Conservation (phyloP, 1,284 basidiomycete genomes). For the Cutaneotrichosporon daszewskae region DNA sequence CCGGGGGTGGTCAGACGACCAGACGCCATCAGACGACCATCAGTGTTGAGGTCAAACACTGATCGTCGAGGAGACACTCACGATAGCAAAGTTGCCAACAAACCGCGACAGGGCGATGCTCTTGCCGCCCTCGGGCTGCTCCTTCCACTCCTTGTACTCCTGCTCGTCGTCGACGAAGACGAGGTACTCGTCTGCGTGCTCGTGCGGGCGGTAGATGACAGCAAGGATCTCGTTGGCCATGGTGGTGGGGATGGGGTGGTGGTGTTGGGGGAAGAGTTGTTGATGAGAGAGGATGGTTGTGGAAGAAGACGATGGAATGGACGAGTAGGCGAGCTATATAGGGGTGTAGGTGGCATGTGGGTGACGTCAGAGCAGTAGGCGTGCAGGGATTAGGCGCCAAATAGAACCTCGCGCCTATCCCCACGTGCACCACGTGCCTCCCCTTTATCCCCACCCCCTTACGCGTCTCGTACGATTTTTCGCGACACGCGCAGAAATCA, state of each 20-base stretch:
- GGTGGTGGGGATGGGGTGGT: constrained; percentile 5
- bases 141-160: constrained; percentile 38
- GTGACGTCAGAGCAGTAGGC: too few relatives aligned
- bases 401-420: background rate
- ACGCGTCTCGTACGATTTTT: background rate
- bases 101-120: constrained; percentile 41
- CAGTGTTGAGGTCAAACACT: too few relatives aligned
- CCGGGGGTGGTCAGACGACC: too few relatives aligned
- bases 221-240: constrained; percentile 17
- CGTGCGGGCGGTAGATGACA: constrained; percentile 35
- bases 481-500: background rate
- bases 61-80: constrained; percentile 17
- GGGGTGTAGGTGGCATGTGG: background rate
- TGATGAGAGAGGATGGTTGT: background rate
- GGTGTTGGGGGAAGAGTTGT: background rate
- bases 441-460: too few relatives aligned
- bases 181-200: constrained; percentile 43
- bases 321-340: too few relatives aligned
- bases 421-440: background rate
- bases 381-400: background rate
- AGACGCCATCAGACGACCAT: too few relatives aligned
- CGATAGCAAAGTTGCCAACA: constrained; percentile 39
- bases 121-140: constrained; percentile 32
- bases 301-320: background rate
- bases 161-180: constrained; percentile 41